phyloP scores from a whole-genome alignment of 2,329 filamentous ascomycete genomes.

The Botryosphaeria agaves region DNA sequence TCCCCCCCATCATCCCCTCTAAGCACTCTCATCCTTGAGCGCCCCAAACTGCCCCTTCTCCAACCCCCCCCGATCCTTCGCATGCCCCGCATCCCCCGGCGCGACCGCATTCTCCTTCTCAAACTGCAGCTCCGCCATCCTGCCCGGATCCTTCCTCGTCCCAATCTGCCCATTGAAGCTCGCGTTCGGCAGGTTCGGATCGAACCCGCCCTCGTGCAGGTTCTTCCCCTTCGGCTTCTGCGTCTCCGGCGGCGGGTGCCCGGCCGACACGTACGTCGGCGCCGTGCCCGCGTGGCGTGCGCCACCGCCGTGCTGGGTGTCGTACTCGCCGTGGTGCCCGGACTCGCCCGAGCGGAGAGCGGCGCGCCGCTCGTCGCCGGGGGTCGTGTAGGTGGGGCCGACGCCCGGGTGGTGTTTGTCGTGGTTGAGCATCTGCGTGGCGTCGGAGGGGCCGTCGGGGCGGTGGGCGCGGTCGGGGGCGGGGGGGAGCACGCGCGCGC shows the following conservation, averaged over 20 bases:
- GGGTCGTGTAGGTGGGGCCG: slow-evolving; percentile 16
- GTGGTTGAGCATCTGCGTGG: slow-evolving; percentile 22
- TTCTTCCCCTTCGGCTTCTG: slow-evolving; percentile 32
- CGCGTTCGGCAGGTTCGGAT: slow-evolving; percentile 25
- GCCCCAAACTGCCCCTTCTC: background rate
- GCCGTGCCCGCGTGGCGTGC: slow-evolving; percentile 14
- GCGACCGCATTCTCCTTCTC: slow-evolving; percentile 15
- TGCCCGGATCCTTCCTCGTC: slow-evolving; percentile 35
- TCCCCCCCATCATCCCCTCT: too few relatives aligned
- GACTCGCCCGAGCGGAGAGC: slow-evolving; percentile 10
- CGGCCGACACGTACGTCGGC: slow-evolving; percentile 20
- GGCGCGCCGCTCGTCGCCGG: slow-evolving; percentile 7
- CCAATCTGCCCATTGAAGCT: slow-evolving; percentile 37
- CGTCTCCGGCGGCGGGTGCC: slow-evolving; percentile 9
- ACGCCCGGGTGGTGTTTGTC: slow-evolving; percentile 16
- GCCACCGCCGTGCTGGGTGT: slow-evolving; percentile 6
- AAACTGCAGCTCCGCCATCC: slow-evolving; percentile 25
- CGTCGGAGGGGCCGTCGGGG: slow-evolving; percentile 21
- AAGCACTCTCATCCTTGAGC: background rate
- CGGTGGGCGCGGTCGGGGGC: slow-evolving; percentile 28
- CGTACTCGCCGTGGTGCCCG: slow-evolving; percentile 18
- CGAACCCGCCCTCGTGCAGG: slow-evolving; percentile 30
- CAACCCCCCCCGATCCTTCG: background rate
- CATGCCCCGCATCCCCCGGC: slow-evolving; percentile 13
- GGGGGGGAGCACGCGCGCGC: slow-evolving; percentile 31